phyloP scores from a whole-genome alignment of 2,329 filamentous ascomycete genomes.

The Arthrobotrys sphaeroides region DNA sequence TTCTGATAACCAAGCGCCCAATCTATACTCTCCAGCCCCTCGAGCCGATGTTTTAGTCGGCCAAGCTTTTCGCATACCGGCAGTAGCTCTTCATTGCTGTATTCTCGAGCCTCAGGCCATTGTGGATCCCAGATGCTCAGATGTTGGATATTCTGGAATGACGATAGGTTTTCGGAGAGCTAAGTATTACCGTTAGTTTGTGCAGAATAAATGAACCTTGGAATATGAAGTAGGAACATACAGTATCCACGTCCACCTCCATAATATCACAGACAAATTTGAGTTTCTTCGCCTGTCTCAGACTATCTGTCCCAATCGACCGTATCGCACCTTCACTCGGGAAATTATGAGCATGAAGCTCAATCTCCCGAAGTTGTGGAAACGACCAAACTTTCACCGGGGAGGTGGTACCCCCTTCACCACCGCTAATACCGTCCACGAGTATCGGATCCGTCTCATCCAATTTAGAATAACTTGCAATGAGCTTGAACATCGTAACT shows the following conservation, averaged over 20 bases:
- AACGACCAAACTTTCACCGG: constrained; percentile 12
- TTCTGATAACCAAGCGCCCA: constrained; percentile 28
- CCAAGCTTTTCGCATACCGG: background rate
- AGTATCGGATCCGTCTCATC: constrained; percentile 25
- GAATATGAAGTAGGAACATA: background rate
- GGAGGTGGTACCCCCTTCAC: background rate
- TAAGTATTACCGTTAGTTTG: background rate
- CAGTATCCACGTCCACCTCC: background rate
- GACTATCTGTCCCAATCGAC: background rate
- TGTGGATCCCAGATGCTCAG: constrained; percentile 38
- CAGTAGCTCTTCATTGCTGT: background rate
- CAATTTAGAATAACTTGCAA: constrained; percentile 39
- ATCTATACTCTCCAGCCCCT: background rate
- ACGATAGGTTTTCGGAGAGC: constrained; percentile 10
- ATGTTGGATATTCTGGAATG: constrained; percentile 8
- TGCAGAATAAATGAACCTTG: background rate
- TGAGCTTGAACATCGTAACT: constrained; percentile 18
- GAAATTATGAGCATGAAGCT: constrained; percentile 27
- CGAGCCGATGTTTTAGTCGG: background rate
- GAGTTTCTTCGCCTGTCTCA: background rate
- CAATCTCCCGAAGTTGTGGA: constrained; percentile 15
- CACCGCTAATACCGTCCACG: background rate
- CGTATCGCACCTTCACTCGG: background rate
- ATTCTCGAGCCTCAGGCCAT: constrained; percentile 1
- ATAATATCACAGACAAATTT: constrained; percentile 30